phyloP scores from a whole-genome alignment of 345 rosid genomes.

The Hirschfeldia incana region DNA sequence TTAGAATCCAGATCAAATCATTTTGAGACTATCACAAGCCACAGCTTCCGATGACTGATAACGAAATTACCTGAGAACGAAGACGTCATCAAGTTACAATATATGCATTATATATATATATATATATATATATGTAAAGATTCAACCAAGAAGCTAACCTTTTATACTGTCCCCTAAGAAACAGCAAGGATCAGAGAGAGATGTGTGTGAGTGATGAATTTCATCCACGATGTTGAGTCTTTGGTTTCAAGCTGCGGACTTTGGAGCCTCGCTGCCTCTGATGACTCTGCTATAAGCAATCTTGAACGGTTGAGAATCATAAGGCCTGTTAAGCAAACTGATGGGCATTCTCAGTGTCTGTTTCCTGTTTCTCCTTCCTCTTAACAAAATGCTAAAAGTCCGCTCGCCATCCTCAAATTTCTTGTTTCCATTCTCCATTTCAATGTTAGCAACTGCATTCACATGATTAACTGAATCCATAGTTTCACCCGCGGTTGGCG shows the following conservation, averaged over 20 bases:
- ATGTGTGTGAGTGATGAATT: conserved; percentile 18
- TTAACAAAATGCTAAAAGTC: conserved; percentile 84
- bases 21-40: conserved; percentile 28
- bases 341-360: conserved; percentile 92
- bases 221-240: conserved; percentile 4
- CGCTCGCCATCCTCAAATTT: conserved; percentile 57
- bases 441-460: conserved; percentile 39
- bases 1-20: conserved; percentile 27
- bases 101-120: background rate
- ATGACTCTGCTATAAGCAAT: conserved; percentile 70
- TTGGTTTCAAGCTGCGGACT: conserved; percentile 40
- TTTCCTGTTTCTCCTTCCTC: conserved; percentile 86
- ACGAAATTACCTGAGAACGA: conserved; percentile 24
- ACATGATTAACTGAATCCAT: conserved; percentile 37
- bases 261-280: conserved; percentile 76
- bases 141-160: conserved; percentile 33
- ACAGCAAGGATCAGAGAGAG: conserved; percentile 25
- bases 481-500: conserved; percentile 9
- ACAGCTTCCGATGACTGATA: conserved; percentile 20
- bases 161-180: conserved; percentile 19
- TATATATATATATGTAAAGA: background rate
- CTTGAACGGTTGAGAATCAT: conserved; percentile 89
- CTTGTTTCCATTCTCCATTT: conserved; percentile 44
- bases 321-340: conserved; percentile 84
- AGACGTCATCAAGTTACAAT: background rate